phyloP scores from a whole-genome alignment of 805 yeast species.

The Millerozyma miso region DNA sequence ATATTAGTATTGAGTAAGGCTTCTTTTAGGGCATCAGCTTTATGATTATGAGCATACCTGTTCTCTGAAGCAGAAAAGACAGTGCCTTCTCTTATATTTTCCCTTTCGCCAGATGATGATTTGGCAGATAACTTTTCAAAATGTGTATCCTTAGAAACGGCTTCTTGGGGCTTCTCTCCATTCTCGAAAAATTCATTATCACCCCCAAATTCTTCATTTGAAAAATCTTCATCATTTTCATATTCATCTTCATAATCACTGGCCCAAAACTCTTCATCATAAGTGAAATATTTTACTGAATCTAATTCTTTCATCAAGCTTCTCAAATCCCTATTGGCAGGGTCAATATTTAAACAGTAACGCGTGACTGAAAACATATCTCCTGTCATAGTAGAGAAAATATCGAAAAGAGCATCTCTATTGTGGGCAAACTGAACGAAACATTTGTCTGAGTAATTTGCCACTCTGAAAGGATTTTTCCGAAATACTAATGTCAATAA shows the following conservation, averaged over 20 bases:
- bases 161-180: background rate
- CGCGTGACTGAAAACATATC: constrained; percentile 85
- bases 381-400: constrained; percentile 82
- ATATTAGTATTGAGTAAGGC: constrained; percentile 9
- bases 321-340: constrained; percentile 69
- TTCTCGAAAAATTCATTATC: constrained; percentile 4
- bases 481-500: constrained; percentile 82
- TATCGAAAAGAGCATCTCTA: constrained; percentile 86
- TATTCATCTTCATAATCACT: constrained; percentile 49
- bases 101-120: constrained; percentile 2
- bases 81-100: background rate
- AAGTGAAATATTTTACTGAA: constrained; percentile 64
- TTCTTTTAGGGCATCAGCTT: constrained; percentile 5
- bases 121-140: constrained; percentile 5
- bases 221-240: constrained; percentile 18
- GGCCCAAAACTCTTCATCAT: constrained; percentile 61
- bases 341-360: constrained; percentile 76
- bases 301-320: constrained; percentile 58
- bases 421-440: constrained; percentile 82
- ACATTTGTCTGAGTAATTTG: constrained; percentile 74
- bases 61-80: constrained; percentile 11
- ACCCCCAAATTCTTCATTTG: constrained; percentile 23
- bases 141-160: constrained; percentile 4
- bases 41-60: constrained; percentile 9
- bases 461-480: constrained; percentile 80